These are phyloP conservation scores for Gremmenia infestans DNA, from an alignment of 2,329 filamentous ascomycete genomes.

Conservation along the genomic window DNA sequence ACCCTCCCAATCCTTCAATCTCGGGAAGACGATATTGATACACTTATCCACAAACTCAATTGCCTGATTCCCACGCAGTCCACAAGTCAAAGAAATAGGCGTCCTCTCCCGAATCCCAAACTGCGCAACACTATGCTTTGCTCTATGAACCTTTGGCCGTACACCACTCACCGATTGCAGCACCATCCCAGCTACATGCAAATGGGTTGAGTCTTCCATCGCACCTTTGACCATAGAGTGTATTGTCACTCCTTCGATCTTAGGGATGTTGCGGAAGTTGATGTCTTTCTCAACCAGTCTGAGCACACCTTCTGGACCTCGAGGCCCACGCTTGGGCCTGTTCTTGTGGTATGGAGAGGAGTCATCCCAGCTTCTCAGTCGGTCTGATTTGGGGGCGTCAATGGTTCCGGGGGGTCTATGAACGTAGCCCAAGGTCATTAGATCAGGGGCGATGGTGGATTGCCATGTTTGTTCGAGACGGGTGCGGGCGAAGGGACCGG, in stretches of 20 bases:
- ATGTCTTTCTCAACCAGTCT: constrained; percentile 68
- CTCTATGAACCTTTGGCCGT: constrained; percentile 63
- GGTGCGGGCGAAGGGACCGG: constrained; percentile 84
- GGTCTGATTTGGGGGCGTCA: constrained; percentile 52
- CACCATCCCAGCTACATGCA: constrained; percentile 80
- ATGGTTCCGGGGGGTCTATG: constrained; percentile 76
- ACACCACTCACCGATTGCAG: constrained; percentile 82
- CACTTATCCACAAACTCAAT: constrained; percentile 89
- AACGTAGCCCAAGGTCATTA: constrained; percentile 82
- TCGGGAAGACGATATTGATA: constrained; percentile 84
- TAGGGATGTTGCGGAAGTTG: constrained; percentile 79
- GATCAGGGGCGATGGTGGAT: constrained; percentile 77
- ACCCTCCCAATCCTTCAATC: constrained; percentile 94
- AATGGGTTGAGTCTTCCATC: constrained; percentile 62
- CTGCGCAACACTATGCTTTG: constrained; percentile 64
- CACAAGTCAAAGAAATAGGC: constrained; percentile 70
- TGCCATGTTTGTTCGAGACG: constrained; percentile 88
- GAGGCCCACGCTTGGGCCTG: constrained; percentile 75
- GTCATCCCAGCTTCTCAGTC: constrained; percentile 80
- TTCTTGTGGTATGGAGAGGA: constrained; percentile 94
- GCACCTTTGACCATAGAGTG: constrained; percentile 68
- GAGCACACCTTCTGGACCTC: constrained; percentile 65
- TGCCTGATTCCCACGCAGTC: constrained; percentile 73
- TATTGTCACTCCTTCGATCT: constrained; percentile 74
- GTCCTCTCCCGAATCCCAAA: constrained; percentile 72